Evolutionary conservation across 495 filamentous ascomycete genomes (phyloP), one percentile per base, ranked within the genome.

Genomic region (Hypoxylon fuscum): DNA sequence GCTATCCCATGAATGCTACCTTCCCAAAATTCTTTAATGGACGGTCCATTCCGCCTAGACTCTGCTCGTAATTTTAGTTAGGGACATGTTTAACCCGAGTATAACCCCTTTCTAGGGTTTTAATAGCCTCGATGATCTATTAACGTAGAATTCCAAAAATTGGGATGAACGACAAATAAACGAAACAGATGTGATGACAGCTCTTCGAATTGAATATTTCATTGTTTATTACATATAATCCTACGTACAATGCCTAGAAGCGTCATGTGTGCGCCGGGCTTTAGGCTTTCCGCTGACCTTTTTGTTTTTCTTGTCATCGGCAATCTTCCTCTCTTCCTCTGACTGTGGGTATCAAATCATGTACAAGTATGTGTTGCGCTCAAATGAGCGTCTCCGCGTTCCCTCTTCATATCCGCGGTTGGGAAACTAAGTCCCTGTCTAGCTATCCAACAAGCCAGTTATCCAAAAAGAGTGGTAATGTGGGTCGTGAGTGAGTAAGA

Each of bases 221-320:
- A 34, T 55, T 65, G 51, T 56, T 40, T 59, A 66, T 66, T 60
- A 60, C 50, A 60, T 62, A 49, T 62, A 49, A 17, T 53, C 17
- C 40, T 60, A 66, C 43, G 56, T 66, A 56, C 52, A 66, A 56
- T 43, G 42, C 56, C 51, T 23, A 47, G 60, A 50, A 55, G 38
- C 49, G 29, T 46, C 31, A 51, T 51, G 18, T 50, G n/a, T 29
- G 12, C 9, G 48, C 34, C 18, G 21, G n/a, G n/a, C 37, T 17
- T 27, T 41, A 41, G 31, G 37, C 40, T 27, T 60, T 61, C 50
- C 41, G 54, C 55, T 55, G 43, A 29, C 32, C 44, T 17, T 6
- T 42, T 58, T 32, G 35, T 49, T 27, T 22, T 21, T 47, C 40
- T n/a, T n/a, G n/a, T n/a, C 22, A 27, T 8, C 25, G 4, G 25